phyloP scores from a whole-genome alignment of 192 early-diverging fungal genomes.

The Entomortierella parvispora region DNA sequence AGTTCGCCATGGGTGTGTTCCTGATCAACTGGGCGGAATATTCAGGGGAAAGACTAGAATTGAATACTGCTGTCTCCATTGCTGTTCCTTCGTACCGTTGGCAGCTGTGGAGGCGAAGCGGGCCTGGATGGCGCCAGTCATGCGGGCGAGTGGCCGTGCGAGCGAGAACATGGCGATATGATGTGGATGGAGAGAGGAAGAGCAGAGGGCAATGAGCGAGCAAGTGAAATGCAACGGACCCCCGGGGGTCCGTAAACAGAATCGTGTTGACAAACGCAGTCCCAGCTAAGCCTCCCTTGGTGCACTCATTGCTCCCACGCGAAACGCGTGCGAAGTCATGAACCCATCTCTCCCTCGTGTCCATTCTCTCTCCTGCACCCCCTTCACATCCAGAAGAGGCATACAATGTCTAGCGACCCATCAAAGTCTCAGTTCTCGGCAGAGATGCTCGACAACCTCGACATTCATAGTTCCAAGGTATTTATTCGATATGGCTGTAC shows the following conservation, averaged over 20 bases:
- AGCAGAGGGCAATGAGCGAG: neutral
- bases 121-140: slow-evolving; percentile 23
- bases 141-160: slow-evolving; percentile 41
- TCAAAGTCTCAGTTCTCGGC: slow-evolving; percentile 8
- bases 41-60: neutral
- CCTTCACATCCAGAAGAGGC: too few relatives aligned
- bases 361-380: too few relatives aligned
- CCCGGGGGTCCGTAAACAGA: too few relatives aligned
- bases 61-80: too few relatives aligned
- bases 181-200: neutral
- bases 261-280: too few relatives aligned
- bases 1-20: too few relatives aligned
- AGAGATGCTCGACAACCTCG: slow-evolving; percentile 19
- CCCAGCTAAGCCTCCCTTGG: too few relatives aligned
- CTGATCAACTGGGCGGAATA: neutral
- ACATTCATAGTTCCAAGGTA: slow-evolving; percentile 6
- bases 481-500: neutral
- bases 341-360: too few relatives aligned
- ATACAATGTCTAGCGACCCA: too few relatives aligned
- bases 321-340: too few relatives aligned
- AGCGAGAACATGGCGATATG: slow-evolving; percentile 30
- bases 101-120: slow-evolving; percentile 49
- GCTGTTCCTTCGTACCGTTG: slow-evolving; percentile 16
- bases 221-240: neutral
- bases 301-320: too few relatives aligned